Evolutionary conservation across 1,284 basidiomycete species (phyloP), one percentile per base, ranked within the genome.

Genomic region (Pseudozyma flocculosa): DNA sequence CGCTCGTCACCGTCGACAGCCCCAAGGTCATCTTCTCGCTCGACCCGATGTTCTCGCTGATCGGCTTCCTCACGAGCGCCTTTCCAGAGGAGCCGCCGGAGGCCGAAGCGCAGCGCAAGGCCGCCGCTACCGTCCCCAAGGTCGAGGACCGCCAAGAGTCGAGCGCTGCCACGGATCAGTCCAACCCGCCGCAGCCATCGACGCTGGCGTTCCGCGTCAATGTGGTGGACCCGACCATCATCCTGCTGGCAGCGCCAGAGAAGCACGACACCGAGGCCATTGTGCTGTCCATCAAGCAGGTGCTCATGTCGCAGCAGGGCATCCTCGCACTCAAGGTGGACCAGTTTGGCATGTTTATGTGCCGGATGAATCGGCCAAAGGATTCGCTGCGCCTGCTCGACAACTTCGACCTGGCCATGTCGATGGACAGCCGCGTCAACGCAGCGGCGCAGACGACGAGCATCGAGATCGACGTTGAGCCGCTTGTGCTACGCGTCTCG

Each of bases 341-440:
- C 53, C 85, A 85, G 48, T 83, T 97, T 11, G 95, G 94, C 39
- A 96, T 99, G 92, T 96, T 92, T 17, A 83, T 98, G 40, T 86
- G 88, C 59, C 43, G 66, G 15, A 98, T 99, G 92, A 90, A 90
- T 64, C 84, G 85, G 59, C 83, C 85, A 38, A 82, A 86, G 3
- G 94, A 98, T 61, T 87, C 85, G 39, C 88, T 94, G 40, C 86
- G 91, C 37, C 92, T 99, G 80, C 82, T 99, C 64, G 95, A 98
- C 78, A 90, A 97, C 61, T 83, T 97, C 44, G 90, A 95, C 76
- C 72, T 96, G 43, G 89, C 91, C 0, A 82, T 96, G 41, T 88
- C 92, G 9, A 81, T 95, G 62, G 93, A 97, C 78, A 90, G 83
- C 57, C 85, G 89, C 4, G 83, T 85, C n/a, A 84, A 86, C 15